phyloP scores from a whole-genome alignment of 140 eudicot species.

The Flaveria floridana region DNA sequence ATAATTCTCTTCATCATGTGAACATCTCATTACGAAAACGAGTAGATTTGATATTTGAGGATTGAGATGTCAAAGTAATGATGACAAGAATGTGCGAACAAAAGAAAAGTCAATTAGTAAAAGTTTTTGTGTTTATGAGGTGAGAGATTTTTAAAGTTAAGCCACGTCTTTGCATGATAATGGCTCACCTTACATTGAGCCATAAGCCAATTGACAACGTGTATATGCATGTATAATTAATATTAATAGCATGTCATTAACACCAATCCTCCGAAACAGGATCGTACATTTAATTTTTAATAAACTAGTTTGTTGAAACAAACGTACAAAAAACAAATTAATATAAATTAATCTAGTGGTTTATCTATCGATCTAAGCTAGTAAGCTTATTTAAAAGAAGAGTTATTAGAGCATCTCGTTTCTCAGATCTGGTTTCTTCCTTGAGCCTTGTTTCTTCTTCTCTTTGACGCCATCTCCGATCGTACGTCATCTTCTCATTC shows the following conservation, averaged over 20 bases:
- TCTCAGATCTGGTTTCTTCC: conserved; percentile 81
- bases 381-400: conserved; percentile 64
- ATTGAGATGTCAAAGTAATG: conserved; percentile 12
- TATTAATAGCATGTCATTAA: no score
- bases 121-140: no score
- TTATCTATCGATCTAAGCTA: neutral
- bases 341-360: conserved; percentile 26
- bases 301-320: no score
- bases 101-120: neutral
- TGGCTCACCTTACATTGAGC: no score
- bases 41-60: conserved; percentile 1
- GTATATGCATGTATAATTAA: no score
- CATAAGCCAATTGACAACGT: no score
- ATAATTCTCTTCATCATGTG: neutral
- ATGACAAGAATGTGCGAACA: conserved; percentile 7
- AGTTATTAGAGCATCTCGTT: conserved; percentile 74
- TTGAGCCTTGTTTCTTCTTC: conserved; percentile 67
- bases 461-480: conserved; percentile 67
- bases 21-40: conserved; percentile 5
- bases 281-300: no score
- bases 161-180: no score
- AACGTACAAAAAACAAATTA: neutral
- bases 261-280: no score
- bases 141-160: neutral
- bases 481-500: conserved; percentile 65